phyloP scores from a whole-genome alignment of 208 protist species.

The Crithidia fasciculata region DNA sequence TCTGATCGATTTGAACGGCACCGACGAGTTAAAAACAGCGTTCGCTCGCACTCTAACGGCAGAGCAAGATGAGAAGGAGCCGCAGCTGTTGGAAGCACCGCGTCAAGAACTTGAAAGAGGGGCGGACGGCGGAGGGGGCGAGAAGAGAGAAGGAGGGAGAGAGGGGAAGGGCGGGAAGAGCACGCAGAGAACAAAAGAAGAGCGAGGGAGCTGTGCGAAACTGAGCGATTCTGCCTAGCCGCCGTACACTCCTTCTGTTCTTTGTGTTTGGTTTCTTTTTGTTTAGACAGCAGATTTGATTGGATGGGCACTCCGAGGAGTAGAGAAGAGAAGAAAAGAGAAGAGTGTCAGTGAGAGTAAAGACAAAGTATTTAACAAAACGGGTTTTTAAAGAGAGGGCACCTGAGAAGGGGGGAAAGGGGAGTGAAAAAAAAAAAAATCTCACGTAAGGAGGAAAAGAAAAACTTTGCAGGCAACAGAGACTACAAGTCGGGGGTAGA shows the following conservation, averaged over 20 bases:
- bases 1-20: neutral
- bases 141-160: neutral
- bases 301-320: neutral
- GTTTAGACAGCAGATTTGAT: too few species aligned
- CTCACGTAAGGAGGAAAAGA: neutral
- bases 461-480: neutral
- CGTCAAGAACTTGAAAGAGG: neutral
- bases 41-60: too few species aligned
- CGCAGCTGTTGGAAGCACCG: neutral
- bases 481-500: neutral
- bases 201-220: neutral
- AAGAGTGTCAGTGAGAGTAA: neutral
- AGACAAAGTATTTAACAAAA: neutral
- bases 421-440: neutral
- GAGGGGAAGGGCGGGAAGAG: constrained; percentile 12
- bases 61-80: constrained; percentile 8
- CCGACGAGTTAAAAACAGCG: constrained; percentile 10
- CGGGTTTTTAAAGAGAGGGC: too few species aligned
- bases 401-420: too few species aligned
- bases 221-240: neutral
- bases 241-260: too few species aligned
- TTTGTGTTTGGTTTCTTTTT: too few species aligned
- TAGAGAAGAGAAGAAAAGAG: neutral
- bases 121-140: neutral
- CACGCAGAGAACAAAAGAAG: constrained; percentile 1